phyloP scores from a whole-genome alignment of 345 rosid genomes.

The Salix caprea region DNA sequence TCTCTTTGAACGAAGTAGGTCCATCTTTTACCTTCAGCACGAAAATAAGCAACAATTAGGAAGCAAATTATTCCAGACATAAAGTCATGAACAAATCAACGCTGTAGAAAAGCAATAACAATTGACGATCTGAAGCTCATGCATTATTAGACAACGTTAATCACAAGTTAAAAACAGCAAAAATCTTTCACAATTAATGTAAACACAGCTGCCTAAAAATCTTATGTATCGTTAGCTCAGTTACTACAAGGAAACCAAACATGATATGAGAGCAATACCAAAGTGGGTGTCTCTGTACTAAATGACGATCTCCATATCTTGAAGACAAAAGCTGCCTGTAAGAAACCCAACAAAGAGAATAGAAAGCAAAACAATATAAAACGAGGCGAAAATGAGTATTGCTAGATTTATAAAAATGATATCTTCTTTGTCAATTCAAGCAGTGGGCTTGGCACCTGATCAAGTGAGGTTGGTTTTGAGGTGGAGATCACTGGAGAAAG shows the following conservation, averaged over 20 bases:
- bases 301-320: conserved; percentile 33
- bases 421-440: background rate
- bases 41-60: conserved; percentile 10
- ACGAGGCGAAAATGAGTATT: background rate
- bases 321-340: conserved; percentile 38
- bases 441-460: conserved; percentile 34
- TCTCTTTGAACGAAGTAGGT: conserved; percentile 27
- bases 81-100: no score
- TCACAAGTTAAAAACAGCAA: no score
- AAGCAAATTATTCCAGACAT: background rate
- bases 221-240: no score
- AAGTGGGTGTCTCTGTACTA: conserved; percentile 31
- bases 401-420: background rate
- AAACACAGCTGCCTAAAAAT: no score
- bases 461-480: conserved; percentile 34
- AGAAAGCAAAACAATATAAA: background rate
- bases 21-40: conserved; percentile 39
- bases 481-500: conserved; percentile 54
- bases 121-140: no score
- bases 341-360: background rate
- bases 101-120: no score
- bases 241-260: background rate
- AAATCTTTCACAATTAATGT: no score
- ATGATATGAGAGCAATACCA: conserved; percentile 31
- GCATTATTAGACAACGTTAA: no score